Conservation (phyloP, 73 alveolate species). For the Uronychia setigera region DNA sequence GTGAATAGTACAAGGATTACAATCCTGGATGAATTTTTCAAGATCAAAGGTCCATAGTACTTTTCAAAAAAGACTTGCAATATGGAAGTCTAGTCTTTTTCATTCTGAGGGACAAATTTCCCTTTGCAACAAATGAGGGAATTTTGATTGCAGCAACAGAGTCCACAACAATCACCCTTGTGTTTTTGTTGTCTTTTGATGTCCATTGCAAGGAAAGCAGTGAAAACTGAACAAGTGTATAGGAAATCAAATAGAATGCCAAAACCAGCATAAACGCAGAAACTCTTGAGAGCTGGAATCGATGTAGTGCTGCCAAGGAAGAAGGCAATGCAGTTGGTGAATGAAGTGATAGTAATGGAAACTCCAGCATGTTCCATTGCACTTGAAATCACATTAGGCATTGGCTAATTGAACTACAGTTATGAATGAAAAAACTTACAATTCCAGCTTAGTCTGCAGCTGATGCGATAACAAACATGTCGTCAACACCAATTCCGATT, state of each 20-base stretch:
- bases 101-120: not conserved
- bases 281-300: constrained; percentile 52
- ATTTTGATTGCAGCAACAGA: not conserved
- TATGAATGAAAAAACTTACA: not conserved
- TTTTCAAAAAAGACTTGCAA: not conserved
- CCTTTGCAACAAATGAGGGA: constrained; percentile 7
- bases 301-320: constrained; percentile 47
- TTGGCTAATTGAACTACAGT: not conserved
- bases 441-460: constrained; percentile 9
- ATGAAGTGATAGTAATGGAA: constrained; percentile 54
- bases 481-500: constrained; percentile 63
- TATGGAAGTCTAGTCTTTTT: not conserved
- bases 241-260: constrained; percentile 55
- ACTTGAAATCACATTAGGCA: not conserved
- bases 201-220: constrained; percentile 45
- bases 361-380: constrained; percentile 39
- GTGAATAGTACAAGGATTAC: not conserved
- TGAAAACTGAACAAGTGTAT: constrained; percentile 27
- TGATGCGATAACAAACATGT: constrained; percentile 47
- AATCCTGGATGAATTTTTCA: not conserved
- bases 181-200: not conserved
- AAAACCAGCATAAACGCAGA: constrained; percentile 61
- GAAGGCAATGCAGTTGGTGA: constrained; percentile 61
- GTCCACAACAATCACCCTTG: constrained; percentile 2
- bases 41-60: not conserved